Base-by-base conservation (phyloP, 2,329 filamentous ascomycete genomes). In the Ceratocystis ficicola region DNA sequence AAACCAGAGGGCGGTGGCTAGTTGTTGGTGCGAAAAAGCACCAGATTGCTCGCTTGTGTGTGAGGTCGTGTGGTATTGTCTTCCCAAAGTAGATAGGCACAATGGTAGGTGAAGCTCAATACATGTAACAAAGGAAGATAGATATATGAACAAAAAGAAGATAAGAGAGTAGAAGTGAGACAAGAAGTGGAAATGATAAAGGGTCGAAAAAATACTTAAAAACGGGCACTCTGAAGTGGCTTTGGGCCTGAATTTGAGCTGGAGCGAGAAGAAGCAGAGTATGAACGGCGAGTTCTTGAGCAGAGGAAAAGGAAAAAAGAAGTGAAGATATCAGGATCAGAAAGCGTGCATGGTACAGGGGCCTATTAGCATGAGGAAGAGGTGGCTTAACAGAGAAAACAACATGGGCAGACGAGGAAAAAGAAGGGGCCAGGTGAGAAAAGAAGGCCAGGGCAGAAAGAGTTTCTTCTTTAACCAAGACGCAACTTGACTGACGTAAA, bases 331-430 rank as follows among this genome's bases (percentile, higher is more conserved):
- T 41, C 12, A 41, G 20, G 48, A 50, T 8, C 48, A 25, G 48
- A 22, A 50, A 50, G 48, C 20, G 48, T 20, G 48, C 48, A 50
- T 50, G 48, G 48, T 50, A 50, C 48, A 50, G 48, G 48, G 48
- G 17, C n/a, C 48, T 25, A 50, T 20, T 5, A 50, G 36, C 12
- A 41, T 41, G 36, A 36, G 32, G 36, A 41, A 41, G 36, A 25
- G 7, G 48, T 50, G 17, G 17, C 20, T 50, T 8, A 50, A 50
- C 48, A 50, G 48, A 50, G 20, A 50, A 5, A 50, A 50, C 48
- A 50, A 10, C 10, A 50, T 50, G 48, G 48, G 17, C 5, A 48
- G 48, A 50, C 20, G 48, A 50, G 20, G 48, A 50, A 12, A 22
- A 20, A 20, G 22, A 20, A 50, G 48, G n/a, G 48, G 48, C 36